Base-by-base conservation (phyloP, 1,284 basidiomycete species). In the Sanghuangporus baumii region DNA sequence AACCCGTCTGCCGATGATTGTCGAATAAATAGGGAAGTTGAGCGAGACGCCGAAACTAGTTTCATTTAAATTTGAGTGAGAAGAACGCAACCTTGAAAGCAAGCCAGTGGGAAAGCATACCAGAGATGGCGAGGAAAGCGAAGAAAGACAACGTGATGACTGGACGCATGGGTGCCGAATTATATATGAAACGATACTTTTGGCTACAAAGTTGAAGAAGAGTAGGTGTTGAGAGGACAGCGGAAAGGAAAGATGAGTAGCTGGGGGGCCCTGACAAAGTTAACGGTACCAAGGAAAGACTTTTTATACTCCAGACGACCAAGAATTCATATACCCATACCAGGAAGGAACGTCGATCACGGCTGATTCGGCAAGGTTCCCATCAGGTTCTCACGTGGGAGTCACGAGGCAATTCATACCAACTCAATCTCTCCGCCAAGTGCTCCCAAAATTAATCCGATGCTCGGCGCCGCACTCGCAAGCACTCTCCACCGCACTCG, bases 1-100 rank as follows among this genome's bases (percentile, higher is more conserved):
- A 62, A 34, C 11, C 52, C 52, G 16, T n/a, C 52, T 36, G 52
- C 26, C 31, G 52, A 54, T 51, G 37, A 16, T 47, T 62, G 60
- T 8, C 60, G 60, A 16, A 34, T 31, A 12, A 62, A 51, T 11
- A 62, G 31, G 2, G 54, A 47, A 50, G 40, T 20, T 16, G 43
- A 16, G 26, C 18, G 26, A 14, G 52, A 14, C 16, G 55, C 26
- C 6, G 55, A 62, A 20, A 26, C 41, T 40, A 40, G 37, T 20
- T 20, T 34, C 18, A 43, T 34, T 12, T 16, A 57, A 16, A 23
- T 26, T 43, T 47, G 18, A 57, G 31, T 11, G 41, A n/a, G 26
- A 56, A 26, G 12, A 36, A 11, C 37, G 23, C 12, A 12, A 46
- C 12, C 6, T 12, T 12, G 36, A 26, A 46, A 43, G 9, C 6